Conservation (phyloP, 768 basidiomycete genomes). For the Auriscalpium orientale region DNA sequence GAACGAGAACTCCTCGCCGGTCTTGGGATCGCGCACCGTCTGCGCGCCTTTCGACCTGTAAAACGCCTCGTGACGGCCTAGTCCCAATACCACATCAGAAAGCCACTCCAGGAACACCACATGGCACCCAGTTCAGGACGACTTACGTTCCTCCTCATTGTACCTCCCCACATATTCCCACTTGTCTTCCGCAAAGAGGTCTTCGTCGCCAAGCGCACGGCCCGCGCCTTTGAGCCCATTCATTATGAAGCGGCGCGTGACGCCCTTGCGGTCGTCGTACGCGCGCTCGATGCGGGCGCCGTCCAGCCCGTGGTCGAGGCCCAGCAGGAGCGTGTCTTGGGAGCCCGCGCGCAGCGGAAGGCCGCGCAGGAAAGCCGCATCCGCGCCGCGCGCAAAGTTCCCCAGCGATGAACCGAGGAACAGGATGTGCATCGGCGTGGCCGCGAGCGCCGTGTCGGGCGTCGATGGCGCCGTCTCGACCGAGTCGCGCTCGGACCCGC, state of each 20-base stretch:
- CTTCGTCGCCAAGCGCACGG: constrained; percentile 56
- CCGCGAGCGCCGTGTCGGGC: constrained; percentile 29
- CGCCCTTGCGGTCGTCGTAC: constrained; percentile 76
- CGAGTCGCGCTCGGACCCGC: constrained; percentile 12
- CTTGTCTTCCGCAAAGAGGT: constrained; percentile 52
- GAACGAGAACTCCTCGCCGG: constrained; percentile 42
- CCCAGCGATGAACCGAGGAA: constrained; percentile 92
- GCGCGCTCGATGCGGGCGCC: constrained; percentile 68
- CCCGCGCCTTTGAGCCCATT: constrained; percentile 75
- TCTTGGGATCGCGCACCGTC: constrained; percentile 42
- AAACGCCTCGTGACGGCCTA: constrained; percentile 81
- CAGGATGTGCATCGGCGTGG: constrained; percentile 67
- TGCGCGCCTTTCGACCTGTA: constrained; percentile 63
- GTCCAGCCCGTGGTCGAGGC: constrained; percentile 82
- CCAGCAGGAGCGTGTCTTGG: constrained; percentile 81
- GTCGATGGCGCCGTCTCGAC: constrained; percentile 35
- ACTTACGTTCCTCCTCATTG: constrained; percentile 48
- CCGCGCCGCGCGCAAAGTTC: constrained; percentile 73
- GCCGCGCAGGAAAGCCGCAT: constrained; percentile 64
- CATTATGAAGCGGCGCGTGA: constrained; percentile 75
- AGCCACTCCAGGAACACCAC: not conserved
- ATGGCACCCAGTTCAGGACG: not conserved
- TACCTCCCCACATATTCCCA: constrained; percentile 68
- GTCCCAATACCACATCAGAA: not conserved
- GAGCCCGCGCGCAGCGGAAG: constrained; percentile 69